These are phyloP conservation scores for Heliamphora exappendiculata DNA, from an alignment of 148 eudicot genomes.

Conservation along the genomic window DNA sequence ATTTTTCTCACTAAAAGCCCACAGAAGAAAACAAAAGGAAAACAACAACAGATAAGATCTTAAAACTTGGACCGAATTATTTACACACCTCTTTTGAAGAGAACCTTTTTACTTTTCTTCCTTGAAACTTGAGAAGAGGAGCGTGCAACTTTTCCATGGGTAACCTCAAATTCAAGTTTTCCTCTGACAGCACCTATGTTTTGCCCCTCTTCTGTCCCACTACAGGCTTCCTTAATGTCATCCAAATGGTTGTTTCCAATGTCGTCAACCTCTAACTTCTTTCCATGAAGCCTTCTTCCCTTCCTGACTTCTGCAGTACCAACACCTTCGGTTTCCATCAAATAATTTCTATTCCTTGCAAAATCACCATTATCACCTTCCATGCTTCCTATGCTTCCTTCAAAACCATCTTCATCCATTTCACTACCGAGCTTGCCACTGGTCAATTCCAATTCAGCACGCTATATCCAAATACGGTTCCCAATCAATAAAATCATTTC, in stretches of 20 bases:
- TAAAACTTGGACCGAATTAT: not conserved
- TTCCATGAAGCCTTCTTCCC: conserved; percentile 42
- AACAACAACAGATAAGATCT: not conserved
- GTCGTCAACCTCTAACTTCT: conserved; percentile 42
- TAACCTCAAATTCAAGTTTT: conserved; percentile 39
- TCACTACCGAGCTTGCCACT: conserved; percentile 51
- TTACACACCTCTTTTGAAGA: conserved; percentile 62
- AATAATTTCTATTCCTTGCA: conserved; percentile 29
- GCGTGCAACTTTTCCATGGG: conserved; percentile 34
- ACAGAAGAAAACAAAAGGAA: not conserved
- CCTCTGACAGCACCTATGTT: conserved; percentile 34
- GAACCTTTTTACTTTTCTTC: conserved; percentile 82
- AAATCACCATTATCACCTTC: conserved; percentile 70
- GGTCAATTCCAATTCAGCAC: conserved; percentile 46
- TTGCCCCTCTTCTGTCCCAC: conserved; percentile 93
- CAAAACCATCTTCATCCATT: conserved; percentile 58
- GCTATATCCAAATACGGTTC: conserved; percentile 28
- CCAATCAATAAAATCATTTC: not conserved
- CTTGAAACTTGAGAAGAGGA: conserved; percentile 50
- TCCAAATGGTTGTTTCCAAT: conserved; percentile 42
- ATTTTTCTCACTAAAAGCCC: not conserved
- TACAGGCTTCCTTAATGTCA: conserved; percentile 89
- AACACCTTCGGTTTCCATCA: conserved; percentile 26
- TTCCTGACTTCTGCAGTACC: conserved; percentile 27
- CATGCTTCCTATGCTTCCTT: conserved; percentile 69